Evolutionary conservation across 345 rosid genomes (phyloP).

Genomic region (Acer saccharum): DNA sequence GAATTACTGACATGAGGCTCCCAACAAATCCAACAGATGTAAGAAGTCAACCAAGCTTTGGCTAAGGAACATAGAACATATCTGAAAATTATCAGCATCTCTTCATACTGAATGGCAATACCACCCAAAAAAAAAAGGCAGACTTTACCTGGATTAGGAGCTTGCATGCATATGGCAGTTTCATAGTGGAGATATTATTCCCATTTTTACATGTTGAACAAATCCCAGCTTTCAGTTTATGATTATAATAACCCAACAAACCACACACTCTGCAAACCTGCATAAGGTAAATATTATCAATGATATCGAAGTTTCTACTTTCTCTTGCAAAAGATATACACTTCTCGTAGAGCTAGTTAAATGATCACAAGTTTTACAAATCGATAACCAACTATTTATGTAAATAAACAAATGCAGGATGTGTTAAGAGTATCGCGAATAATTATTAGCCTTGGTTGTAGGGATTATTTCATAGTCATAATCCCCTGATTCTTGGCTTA

Average conservation of each 20-base stretch:
- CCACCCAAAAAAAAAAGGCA: neutral
- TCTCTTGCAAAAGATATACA: neutral
- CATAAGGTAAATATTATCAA: constrained; percentile 11
- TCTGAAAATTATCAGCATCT: neutral
- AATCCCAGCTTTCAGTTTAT: constrained; percentile 70
- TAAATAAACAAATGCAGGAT: neutral
- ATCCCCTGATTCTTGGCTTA: too few relatives aligned
- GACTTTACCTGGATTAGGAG: constrained; percentile 76
- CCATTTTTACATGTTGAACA: constrained; percentile 87
- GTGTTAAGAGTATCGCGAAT: too few relatives aligned
- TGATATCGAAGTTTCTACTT: neutral
- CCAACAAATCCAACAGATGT: neutral
- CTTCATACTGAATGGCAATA: neutral
- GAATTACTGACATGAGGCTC: neutral
- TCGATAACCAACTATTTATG: neutral
- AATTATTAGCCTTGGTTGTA: too few relatives aligned
- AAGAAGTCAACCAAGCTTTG: neutral
- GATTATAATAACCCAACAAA: constrained; percentile 80
- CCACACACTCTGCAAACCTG: constrained; percentile 95
- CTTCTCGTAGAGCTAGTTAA: neutral
- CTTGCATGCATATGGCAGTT: constrained; percentile 94
- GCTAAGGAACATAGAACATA: neutral
- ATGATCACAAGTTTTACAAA: neutral
- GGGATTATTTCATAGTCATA: too few relatives aligned
- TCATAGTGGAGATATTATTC: constrained; percentile 75